phyloP scores from a whole-genome alignment of 2,329 filamentous ascomycete genomes.

The Thermomyces lanuginosus region DNA sequence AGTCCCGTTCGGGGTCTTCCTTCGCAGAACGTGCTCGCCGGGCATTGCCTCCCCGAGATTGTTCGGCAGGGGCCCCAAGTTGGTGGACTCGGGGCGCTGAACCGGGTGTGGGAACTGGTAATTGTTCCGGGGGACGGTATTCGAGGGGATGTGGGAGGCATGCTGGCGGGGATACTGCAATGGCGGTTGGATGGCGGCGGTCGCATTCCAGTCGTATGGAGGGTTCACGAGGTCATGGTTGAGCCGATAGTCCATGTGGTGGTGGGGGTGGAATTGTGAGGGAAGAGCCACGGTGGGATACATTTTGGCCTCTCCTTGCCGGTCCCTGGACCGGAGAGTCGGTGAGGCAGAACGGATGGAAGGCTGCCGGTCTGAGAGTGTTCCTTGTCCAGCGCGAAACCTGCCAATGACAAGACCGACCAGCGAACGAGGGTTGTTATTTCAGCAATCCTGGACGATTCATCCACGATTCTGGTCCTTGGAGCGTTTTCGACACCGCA shows the following conservation, averaged over 20 bases:
- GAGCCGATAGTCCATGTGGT: conserved; percentile 18
- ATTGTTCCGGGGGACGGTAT: conserved; percentile 16
- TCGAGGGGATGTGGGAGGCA: conserved; percentile 12
- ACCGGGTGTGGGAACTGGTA: conserved; percentile 24
- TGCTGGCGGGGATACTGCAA: conserved; percentile 10
- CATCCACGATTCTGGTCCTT: conserved; percentile 25
- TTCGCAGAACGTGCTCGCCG: conserved; percentile 60
- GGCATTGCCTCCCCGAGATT: conserved; percentile 10
- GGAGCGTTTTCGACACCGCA: conserved; percentile 30
- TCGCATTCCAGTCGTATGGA: conserved; percentile 17
- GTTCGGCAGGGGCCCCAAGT: conserved; percentile 10
- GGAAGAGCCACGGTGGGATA: conserved; percentile 33
- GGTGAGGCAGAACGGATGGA: conserved; percentile 3
- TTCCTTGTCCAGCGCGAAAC: not conserved
- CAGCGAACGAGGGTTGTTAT: conserved; percentile 9
- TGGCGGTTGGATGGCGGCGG: conserved; percentile 4
- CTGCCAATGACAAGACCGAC: conserved; percentile 3
- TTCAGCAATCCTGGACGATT: conserved; percentile 13
- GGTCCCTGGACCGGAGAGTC: no score
- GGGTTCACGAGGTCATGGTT: conserved; percentile 15
- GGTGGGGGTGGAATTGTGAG: conserved; percentile 27
- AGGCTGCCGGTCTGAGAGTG: not conserved
- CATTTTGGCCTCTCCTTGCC: conserved; percentile 23
- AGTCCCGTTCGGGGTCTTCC: conserved; percentile 90
- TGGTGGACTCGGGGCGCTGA: conserved; percentile 20